Percentiles rank a stretch among this genome's conserved stretches.
Conservation (phyloP, 495 filamentous ascomycete species). For the Darksidea phi region DNA sequence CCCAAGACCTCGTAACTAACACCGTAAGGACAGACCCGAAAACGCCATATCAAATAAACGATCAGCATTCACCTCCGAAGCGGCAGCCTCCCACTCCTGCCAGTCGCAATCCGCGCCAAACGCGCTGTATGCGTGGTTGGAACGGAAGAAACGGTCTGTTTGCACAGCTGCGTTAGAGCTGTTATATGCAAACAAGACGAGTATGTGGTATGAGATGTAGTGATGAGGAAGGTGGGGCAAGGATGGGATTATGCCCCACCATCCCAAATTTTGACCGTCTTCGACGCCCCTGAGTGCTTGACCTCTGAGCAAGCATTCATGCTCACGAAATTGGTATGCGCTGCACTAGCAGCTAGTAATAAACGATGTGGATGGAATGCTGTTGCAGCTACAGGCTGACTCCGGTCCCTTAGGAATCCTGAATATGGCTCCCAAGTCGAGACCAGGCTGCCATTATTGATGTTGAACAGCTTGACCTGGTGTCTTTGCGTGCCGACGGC, state of each 20-base stretch:
- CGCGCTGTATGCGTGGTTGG: no score
- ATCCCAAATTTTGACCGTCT: constrained; percentile 24
- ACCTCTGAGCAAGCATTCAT: constrained; percentile 60
- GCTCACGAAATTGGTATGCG: constrained; percentile 70
- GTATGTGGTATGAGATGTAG: no score
- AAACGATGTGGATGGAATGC: constrained; percentile 96
- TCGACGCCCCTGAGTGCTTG: constrained; percentile 19
- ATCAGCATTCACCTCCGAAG: no score
- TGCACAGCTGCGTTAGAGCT: no score
- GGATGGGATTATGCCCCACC: not conserved
- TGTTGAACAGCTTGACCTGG: constrained; percentile 87
- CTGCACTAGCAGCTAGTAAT: constrained; percentile 78
- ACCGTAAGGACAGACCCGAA: no score
- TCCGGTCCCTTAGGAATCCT: constrained; percentile 69
- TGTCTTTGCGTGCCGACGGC: constrained; percentile 86
- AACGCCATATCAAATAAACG: no score
- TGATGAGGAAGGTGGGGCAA: no score
- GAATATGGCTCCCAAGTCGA: constrained; percentile 84
- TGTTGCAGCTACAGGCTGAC: constrained; percentile 77
- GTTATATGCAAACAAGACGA: no score
- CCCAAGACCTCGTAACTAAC: no score
- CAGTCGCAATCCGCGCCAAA: no score
- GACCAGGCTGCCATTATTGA: constrained; percentile 61
- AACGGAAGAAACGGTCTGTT: no score
- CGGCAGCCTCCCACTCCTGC: no score